Evolutionary conservation across 805 yeast genomes (phyloP), one percentile per base, ranked within the genome.

Genomic region (Metschnikowia drakensbergensis): DNA sequence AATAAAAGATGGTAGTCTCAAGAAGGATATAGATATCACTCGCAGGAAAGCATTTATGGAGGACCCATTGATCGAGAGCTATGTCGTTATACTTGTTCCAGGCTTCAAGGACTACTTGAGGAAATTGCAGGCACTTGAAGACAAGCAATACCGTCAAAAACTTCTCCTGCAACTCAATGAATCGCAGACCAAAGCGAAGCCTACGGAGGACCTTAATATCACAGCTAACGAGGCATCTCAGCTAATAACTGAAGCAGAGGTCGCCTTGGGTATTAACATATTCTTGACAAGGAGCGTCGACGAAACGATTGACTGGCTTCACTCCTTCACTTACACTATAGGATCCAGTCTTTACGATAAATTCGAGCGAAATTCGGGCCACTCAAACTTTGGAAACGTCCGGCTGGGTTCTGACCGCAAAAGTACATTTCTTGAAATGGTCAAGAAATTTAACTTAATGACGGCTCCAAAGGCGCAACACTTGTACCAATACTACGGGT

Each of bases 371-470:
- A 77, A 81, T 58, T 69, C 72, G 49, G 77, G 76, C 34, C 71
- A 81, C 47, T 75, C 84, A 0, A 81, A 79, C 53, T 63, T 85
- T 6, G 83, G 83, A 4, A 67, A 63, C 1, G 74, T 83, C 8
- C 76, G 71, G 57, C 80, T 86, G 5, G 86, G 86, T 0, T 64
- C 68, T 9, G 77, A 75, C 54, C 55, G 67, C 3, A 63, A 65
- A 25, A 79, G 78, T 37, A 74, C 82, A 0, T 77, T 72, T 54
- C 53, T 72, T 4, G 76, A 77, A 53, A 72, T 82, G 47, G 53
- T 85, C 27, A 72, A 76, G 45, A 84, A 83, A 48, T 74, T 86
- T 53, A 81, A 79, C 47, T 68, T 74, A 53, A 74, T 85, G 75
- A 82, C 86, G 2, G 74, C 71, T 7, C 60, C 73, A 2, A 76